These are phyloP conservation scores for Fusarium paranaense DNA, from an alignment of 2,329 filamentous ascomycete genomes.

Conservation along the genomic window DNA sequence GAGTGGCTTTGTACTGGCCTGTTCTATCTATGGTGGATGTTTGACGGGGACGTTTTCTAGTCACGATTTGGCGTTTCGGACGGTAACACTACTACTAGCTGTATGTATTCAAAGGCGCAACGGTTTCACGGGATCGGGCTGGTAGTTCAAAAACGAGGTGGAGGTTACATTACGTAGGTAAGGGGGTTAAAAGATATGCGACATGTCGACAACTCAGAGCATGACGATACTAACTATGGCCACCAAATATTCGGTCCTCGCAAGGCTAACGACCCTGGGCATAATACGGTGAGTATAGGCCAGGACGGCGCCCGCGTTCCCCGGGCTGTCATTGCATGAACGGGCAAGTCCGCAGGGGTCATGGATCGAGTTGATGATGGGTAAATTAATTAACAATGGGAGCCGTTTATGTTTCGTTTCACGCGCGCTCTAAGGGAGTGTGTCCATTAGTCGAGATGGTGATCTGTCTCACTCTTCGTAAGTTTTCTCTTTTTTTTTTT, in stretches of 20 bases:
- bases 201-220: background rate
- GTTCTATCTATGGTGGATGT: background rate
- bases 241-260: background rate
- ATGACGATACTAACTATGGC: background rate
- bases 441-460: background rate
- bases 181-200: background rate
- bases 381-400: background rate
- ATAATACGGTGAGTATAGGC: conserved; percentile 29
- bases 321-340: conserved; percentile 21
- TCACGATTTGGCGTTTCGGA: conserved; percentile 28
- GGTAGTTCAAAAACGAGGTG: conserved; percentile 10
- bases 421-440: background rate
- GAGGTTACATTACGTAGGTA: background rate
- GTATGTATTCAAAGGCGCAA: conserved; percentile 28
- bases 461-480: background rate
- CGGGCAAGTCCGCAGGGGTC: background rate
- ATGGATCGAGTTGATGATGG: background rate
- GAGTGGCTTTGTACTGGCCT: background rate
- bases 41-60: conserved; percentile 3
- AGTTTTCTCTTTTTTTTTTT: background rate
- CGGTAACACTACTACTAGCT: conserved; percentile 3
- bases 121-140: background rate
- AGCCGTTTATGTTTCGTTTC: conserved; percentile 33
- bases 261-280: conserved; percentile 12
- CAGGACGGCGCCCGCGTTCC: background rate